Conservation (phyloP, 2,329 filamentous ascomycete genomes). For the Cercospora canescens region DNA sequence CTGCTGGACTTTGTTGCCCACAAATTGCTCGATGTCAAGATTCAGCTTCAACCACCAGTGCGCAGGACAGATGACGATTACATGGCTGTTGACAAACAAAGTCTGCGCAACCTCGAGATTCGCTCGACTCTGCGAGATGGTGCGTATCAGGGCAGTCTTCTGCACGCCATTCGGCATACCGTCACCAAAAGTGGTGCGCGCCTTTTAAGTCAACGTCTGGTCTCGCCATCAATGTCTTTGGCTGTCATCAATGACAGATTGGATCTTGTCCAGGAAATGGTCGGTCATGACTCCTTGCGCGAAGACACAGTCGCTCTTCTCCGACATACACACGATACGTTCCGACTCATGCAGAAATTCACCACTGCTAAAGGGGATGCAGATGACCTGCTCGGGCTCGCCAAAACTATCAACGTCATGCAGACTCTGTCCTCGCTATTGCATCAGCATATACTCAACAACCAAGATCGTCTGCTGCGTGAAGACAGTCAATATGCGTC, state of each 20-base stretch:
- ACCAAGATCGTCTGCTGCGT: constrained; percentile 26
- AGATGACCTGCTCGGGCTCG: constrained; percentile 83
- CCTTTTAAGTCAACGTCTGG: constrained; percentile 80
- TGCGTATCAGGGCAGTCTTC: constrained; percentile 74
- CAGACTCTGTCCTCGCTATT: constrained; percentile 60
- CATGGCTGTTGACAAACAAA: constrained; percentile 92
- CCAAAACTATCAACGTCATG: constrained; percentile 76
- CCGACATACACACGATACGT: constrained; percentile 76
- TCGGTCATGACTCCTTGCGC: constrained; percentile 65
- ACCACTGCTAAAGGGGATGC: constrained; percentile 87
- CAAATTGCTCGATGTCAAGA: constrained; percentile 72
- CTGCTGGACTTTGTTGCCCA: constrained; percentile 83
- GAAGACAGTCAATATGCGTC: constrained; percentile 33
- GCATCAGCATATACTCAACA: constrained; percentile 32
- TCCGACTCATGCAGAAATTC: constrained; percentile 91
- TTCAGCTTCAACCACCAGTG: constrained; percentile 81
- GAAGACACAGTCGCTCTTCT: constrained; percentile 70
- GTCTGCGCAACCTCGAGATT: constrained; percentile 84
- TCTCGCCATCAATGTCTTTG: constrained; percentile 84
- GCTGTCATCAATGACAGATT: constrained; percentile 75
- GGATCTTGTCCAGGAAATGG: constrained; percentile 76
- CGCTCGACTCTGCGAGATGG: constrained; percentile 82
- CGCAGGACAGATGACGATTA: constrained; percentile 72
- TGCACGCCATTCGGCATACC: constrained; percentile 87
- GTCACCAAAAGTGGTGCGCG: constrained; percentile 89